These are phyloP conservation scores for Candida chilensis DNA, from an alignment of 805 yeast species.

Conservation along the genomic window DNA sequence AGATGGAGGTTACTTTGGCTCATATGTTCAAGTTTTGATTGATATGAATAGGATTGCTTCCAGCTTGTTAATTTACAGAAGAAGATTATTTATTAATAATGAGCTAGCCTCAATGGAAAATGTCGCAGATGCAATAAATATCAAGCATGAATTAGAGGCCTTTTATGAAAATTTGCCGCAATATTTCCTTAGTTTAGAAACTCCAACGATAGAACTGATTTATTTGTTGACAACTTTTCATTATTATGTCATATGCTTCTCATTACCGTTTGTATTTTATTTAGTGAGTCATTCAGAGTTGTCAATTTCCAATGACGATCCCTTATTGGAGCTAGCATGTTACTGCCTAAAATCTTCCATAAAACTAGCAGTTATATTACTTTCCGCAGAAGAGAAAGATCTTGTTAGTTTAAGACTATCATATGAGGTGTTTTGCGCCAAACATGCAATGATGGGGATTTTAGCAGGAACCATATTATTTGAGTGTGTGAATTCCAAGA, in stretches of 20 bases:
- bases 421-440: too few species aligned
- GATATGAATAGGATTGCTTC: constrained; percentile 3
- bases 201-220: constrained; percentile 1
- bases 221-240: constrained; percentile 1
- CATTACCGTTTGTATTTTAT: constrained; percentile 3
- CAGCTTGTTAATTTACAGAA: constrained; percentile 3
- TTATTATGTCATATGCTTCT: constrained; percentile 4
- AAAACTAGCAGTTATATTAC: too few species aligned
- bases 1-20: too few species aligned
- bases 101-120: constrained; percentile 3
- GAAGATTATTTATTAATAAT: constrained; percentile 3
- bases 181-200: background rate
- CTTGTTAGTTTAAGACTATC: too few species aligned
- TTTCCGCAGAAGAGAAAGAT: too few species aligned
- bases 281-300: background rate
- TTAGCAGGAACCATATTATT: too few species aligned
- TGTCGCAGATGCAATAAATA: constrained; percentile 3
- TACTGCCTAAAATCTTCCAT: too few species aligned
- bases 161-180: constrained; percentile 2
- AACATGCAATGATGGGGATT: too few species aligned
- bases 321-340: too few species aligned
- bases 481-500: too few species aligned
- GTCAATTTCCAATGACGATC: too few species aligned
- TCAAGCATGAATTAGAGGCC: constrained; percentile 2
- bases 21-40: constrained; percentile 2